Base-by-base conservation (phyloP, 208 protist species). In the Leishmania braziliensis region DNA sequence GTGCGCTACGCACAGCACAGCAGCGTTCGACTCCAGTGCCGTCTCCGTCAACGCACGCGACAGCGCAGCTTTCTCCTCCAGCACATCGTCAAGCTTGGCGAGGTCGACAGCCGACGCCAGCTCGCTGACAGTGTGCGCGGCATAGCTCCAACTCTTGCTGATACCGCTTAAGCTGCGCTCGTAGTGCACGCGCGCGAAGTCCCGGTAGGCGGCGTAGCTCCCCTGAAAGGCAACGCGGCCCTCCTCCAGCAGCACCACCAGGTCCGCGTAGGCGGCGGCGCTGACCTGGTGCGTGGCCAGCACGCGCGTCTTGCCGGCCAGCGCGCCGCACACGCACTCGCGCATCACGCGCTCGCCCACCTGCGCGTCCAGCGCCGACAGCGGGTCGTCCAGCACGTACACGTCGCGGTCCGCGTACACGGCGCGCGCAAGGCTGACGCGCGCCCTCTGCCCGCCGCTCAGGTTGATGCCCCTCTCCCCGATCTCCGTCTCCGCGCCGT, bases 211-310 rank as follows among this genome's bases (percentile, higher is more conserved):
- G 18, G 36, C 69, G 18, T 83, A 85, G 58, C 56, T 73, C 39
- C 89, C 89, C 60, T 75, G 48, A 79, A 91, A 92, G 33, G 62
- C 75, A 63, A 98, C 90, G 6, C 73, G 48, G 56, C 94, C 91
- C 18, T 85, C 75, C 71, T 69, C 72, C 73, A 99, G 69, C 0
- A 98, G 87, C 63, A 73, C 69, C 20, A 99, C 87, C 62, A 99
- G 80, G 83, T 99, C 96, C 0, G 89, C 91, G 12, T 92, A 39
- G 1, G 77, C 69, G 8, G 98, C 53, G 26, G 93, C 96, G 81
- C 98, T 94, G 50, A 98, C 56, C 80, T 98, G 93, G 90, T 99
- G 97, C 23, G 97, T 99, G 20, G 98, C 95, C 0, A 99, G 85
- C 8, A 99, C 76, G 29, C 94, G 87, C 6, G 97, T 98, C 78